Evolutionary conservation across 768 basidiomycete species (phyloP), one percentile per base, ranked within the genome.

Genomic region (Lactarius hengduanensis): DNA sequence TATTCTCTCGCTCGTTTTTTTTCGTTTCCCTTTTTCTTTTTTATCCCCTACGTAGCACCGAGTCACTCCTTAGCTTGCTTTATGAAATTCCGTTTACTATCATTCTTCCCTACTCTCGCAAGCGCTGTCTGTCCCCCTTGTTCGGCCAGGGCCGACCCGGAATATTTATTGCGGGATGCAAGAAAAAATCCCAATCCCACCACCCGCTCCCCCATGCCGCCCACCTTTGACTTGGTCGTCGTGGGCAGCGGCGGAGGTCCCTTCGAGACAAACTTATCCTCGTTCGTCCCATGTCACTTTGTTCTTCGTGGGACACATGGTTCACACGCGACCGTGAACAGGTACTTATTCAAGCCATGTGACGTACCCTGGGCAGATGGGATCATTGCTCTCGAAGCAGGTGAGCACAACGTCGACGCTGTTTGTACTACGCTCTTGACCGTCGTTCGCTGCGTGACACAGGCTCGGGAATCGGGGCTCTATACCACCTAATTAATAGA

Each of bases 401-500:
- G 94, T 92, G 67, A 70, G 83, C 76, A 30, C 40, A 13, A 50
- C 32, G 54, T 9, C 59, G 62, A 50, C 38, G 26, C 34, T 30
- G 43, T 18, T 5, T 38, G 28, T 16, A 50, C 61, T 15, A 50
- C 61, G 26, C 53, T 15, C n/a, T 20, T 64, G 20, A 64, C 65
- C 30, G 47, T 26, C 47, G n/a, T 22, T 32, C 45, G n/a, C 7
- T 13, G 4, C 11, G 30, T 20, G 16, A 26, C 34, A 26, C 71
- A 93, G 96, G 96, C 26, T 95, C 93, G 4, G 94, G 93, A 4
- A 80, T 92, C 47, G 95, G 96, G 53, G 88, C 93, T 5, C 78
- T 98, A 58, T 76, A 79, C 16, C 79, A 79, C 36, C 81, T 96
- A 38, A 76, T 95, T 64, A 78, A 78, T 58, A 73, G 74, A n/a